phyloP scores from a whole-genome alignment of 179 eudicot genomes.

The Amaranthus tricolor region DNA sequence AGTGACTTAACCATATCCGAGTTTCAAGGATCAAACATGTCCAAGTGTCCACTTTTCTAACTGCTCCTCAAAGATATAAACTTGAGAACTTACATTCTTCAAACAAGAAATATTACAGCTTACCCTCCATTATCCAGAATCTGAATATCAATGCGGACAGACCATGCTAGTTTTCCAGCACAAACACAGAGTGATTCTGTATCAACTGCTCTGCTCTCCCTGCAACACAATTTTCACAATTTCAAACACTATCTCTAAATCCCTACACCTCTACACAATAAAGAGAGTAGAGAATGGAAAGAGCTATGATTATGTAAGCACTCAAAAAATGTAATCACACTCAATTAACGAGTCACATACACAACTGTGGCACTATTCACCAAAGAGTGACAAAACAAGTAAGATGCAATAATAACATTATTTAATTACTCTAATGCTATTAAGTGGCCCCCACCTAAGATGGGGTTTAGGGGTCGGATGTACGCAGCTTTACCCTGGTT shows the following conservation, averaged over 20 bases:
- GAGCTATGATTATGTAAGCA: slow-evolving; percentile 4
- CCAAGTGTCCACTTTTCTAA: too few species aligned
- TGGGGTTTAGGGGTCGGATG: too few species aligned
- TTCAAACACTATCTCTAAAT: slow-evolving; percentile 2
- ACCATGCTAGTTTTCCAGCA: slow-evolving; percentile 87
- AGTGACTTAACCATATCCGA: too few species aligned
- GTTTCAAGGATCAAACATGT: too few species aligned
- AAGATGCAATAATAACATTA: background rate
- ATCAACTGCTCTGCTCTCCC: slow-evolving; percentile 98
- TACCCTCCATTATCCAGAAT: slow-evolving; percentile 94
- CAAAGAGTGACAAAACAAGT: background rate
- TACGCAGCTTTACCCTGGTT: too few species aligned
- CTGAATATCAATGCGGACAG: slow-evolving; percentile 83
- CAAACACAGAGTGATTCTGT: slow-evolving; percentile 92
- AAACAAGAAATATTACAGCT: slow-evolving; percentile 16
- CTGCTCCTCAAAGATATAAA: too few species aligned
- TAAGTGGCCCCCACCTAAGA: too few species aligned
- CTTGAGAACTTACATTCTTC: background rate
- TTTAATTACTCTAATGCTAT: background rate
- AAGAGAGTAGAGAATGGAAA: background rate
- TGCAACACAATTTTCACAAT: slow-evolving; percentile 30
- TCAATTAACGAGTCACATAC: background rate
- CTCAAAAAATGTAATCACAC: background rate
- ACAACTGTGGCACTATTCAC: background rate
- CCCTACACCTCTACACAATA: background rate